Base-by-base conservation (phyloP, 495 filamentous ascomycete species). In the Aspergillus carlsbadensis region DNA sequence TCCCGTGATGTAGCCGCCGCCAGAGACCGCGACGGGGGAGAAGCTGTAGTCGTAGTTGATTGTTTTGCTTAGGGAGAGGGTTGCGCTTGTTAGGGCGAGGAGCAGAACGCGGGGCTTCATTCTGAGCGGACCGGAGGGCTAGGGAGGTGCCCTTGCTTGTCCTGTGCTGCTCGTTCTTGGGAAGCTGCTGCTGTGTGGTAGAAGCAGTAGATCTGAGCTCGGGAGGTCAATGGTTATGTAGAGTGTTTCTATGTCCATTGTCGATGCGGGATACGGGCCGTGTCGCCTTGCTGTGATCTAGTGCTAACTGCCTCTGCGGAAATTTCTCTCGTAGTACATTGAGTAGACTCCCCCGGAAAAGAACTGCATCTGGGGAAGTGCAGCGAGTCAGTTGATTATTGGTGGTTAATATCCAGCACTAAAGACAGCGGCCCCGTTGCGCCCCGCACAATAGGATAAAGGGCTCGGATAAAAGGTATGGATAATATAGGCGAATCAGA, bases 1-100 rank as follows among this genome's bases (percentile, higher is more conserved):
- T 17, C 83, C 74, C 10, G 81, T 77, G 11, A 81, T 72, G 59
- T 86, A 87, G 18, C 83, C 84, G 36, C 82, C 83, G n/a, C 83
- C 83, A 11, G 59, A 57, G 26, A 61, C 47, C 7, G 36, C 59
- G 11, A 61, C 59, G 15, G 59, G 56, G 14, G 57, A 57, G 41
- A 61, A 53, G 7, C 54, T 45, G 35, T 61, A 61, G 11, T 35
- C 33, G 33, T 61, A 39, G 8, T 54, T 29, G 6, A 44, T 43
- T 10, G 59, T 61, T 14, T 26, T 26, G 4, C 48, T 49, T 21
- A 43, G 34, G 10, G 42, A 34, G 20, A 55, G 13, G 14, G 21
- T 35, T 8, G 24, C 43, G 20, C 26, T 42, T 22, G 42, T 22
- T 40, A 56, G 31, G 13, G 43, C 43, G 18, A 56, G 43, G 15